Evolutionary conservation across 305 asterid genomes (phyloP), one percentile per base, ranked within the genome.

Genomic region (Fraxinus sp.): DNA sequence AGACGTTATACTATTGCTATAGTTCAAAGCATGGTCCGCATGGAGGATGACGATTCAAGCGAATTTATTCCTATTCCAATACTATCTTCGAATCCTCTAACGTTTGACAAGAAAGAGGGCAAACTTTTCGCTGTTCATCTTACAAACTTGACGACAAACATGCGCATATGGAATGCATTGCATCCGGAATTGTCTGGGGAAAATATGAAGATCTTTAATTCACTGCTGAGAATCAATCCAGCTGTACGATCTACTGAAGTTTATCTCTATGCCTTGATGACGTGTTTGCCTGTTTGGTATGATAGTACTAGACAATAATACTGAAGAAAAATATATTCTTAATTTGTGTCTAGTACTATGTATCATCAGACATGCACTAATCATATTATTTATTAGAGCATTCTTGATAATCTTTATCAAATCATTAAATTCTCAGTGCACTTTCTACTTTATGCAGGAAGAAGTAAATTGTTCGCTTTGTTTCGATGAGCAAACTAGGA

Each of bases 91-190:
- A 81, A 85, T 20, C 83, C 83, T 41, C 52, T 89, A 7, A 0
- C 6, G 32, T 83, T 79, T 80, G 73, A 73, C 0, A 13, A 35
- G 14, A 3, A 16, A 33, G 22, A 1, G 11, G 41, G 81, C 8
- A 78, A 24, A 7, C 85, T 87, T 39, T 88, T 88, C 74, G 87
- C 84, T 9, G 91, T 91, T 71, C 68, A 79, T 62, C 84, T 91
- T 16, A 85, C 91, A 4, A 91, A 89, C 79, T 81, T 91, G 86
- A 88, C 85, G 0, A 90, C 93, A 0, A 87, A 87, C 41, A 41
- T 16, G 2, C 87, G 93, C 77, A 87, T 89, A 81, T 89, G 94
- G 93, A 73, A 36, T 0, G 87, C 89, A 0, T 79, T 91, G 86
- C 85, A 88, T 78, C 66, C 82, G 0, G 70, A 82, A 4, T 4